phyloP scores from a whole-genome alignment of 768 basidiomycete genomes.

The Tulasnella sp. region DNA sequence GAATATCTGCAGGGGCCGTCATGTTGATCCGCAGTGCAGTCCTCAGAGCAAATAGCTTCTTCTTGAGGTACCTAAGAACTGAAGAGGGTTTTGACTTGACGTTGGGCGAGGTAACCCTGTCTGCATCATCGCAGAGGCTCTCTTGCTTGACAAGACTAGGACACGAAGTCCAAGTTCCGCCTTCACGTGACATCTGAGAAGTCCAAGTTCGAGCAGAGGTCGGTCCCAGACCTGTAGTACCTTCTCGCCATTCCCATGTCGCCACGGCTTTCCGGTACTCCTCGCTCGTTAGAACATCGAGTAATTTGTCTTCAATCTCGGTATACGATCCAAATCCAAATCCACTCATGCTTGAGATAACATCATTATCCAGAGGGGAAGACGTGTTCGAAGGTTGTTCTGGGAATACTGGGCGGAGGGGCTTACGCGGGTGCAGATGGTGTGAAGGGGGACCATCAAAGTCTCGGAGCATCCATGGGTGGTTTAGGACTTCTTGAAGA shows the following conservation, averaged over 20 bases:
- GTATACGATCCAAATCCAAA: constrained; percentile 94
- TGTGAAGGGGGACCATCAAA: constrained; percentile 78
- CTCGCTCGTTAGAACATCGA: constrained; percentile 75
- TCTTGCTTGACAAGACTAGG: no score
- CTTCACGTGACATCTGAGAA: constrained; percentile 27
- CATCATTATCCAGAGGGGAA: constrained; percentile 84
- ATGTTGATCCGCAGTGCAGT: no score
- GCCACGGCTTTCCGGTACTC: constrained; percentile 71
- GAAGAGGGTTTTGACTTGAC: no score
- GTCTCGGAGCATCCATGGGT: constrained; percentile 93
- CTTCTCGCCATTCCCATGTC: constrained; percentile 67
- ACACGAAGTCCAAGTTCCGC: no score
- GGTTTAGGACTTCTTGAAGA: constrained; percentile 79
- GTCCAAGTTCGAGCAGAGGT: constrained; percentile 30
- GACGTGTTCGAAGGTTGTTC: constrained; percentile 39
- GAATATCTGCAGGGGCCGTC: no score
- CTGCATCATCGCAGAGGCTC: no score
- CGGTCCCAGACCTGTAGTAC: constrained; percentile 37
- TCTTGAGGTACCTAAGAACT: no score
- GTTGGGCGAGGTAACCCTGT: no score
- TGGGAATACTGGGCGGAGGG: constrained; percentile 56
- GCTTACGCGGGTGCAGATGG: constrained; percentile 86
- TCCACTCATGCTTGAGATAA: constrained; percentile 89
- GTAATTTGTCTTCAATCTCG: constrained; percentile 76
- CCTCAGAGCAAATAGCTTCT: no score